Base-by-base conservation (phyloP, 768 basidiomycete species). In the Boletus rufocinnamomeus region DNA sequence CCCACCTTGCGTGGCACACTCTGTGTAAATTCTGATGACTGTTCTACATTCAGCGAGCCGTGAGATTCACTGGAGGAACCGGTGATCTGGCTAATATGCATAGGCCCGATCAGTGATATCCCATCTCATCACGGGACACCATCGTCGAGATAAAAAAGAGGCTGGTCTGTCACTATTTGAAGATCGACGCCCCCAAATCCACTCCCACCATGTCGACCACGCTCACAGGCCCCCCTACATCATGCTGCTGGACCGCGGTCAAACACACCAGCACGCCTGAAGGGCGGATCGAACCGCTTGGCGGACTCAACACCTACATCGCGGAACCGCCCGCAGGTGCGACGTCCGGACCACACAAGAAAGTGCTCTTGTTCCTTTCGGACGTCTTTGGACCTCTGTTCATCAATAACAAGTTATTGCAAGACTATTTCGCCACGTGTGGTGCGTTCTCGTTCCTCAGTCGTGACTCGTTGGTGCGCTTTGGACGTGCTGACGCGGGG, bases 361-460 rank as follows among this genome's bases (percentile, higher is more conserved):
- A 78, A 43, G 75, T 87, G 32, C 68, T 87, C 8, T 60, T 88
- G 19, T 86, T 79, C 74, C 76, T 82, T 49, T 59, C 84, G 1
- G 86, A 87, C 65, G 74, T 86, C 16, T 84, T 68, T 58, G 82
- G 85, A 0, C 77, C 84, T 0, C 73, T 84, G 32, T 83, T 70
- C 62, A 34, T 81, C 52, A 87, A 87, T 65, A 81, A 82, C 47
- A 70, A 84, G 66, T 68, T 87, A 4, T 50, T 87, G 5, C 83
- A 85, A 64, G 85, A 88, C 66, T 86, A 80, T 56, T 85, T 82
- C 54, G 84, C 87, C 2, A 73, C 80, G 2, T 73, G 79, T n/a
- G 86, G 86, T 86, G 40, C 4, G 73, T 66, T 38, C 35, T 9
- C 6, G 19, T 23, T 34, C 11, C 21, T 21, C 6, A 0, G 5